Evolutionary conservation across 371 early-diverging fungal species (phyloP).

Genomic region (Sporodiniella umbellata): DNA sequence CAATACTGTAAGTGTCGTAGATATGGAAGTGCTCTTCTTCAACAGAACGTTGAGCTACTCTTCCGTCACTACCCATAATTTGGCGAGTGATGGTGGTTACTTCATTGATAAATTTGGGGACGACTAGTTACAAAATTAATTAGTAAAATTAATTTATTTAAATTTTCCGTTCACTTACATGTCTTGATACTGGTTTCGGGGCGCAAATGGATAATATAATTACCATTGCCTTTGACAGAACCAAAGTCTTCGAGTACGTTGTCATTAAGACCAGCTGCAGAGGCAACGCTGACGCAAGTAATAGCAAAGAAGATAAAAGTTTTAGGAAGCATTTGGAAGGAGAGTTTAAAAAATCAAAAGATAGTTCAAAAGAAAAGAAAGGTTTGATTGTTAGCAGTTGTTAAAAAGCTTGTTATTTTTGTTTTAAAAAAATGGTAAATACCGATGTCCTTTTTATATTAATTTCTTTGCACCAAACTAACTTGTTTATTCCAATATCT

Average conservation of each 20-base stretch:
- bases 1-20: conserved; percentile 29
- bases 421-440: not conserved
- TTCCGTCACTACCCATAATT: conserved; percentile 3
- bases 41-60: conserved; percentile 16
- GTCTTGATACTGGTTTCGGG: conserved; percentile 22
- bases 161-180: conserved; percentile 31
- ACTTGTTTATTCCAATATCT: not conserved
- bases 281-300: conserved; percentile 4
- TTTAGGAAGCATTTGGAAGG: not conserved
- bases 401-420: not conserved
- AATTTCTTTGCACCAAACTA: not conserved
- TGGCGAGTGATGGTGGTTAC: conserved; percentile 18
- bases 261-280: conserved; percentile 6
- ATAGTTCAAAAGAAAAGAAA: not conserved
- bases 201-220: conserved; percentile 33
- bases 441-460: not conserved
- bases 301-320: conserved; percentile 11
- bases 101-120: conserved; percentile 31
- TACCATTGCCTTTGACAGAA: conserved; percentile 19
- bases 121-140: conserved; percentile 17
- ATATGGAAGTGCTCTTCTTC: conserved; percentile 24
- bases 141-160: too few relatives aligned
- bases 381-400: not conserved
- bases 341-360: not conserved
- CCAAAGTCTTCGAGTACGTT: conserved; percentile 2